Evolutionary conservation across 345 rosid genomes (phyloP).

Genomic region (Ceriops decandra): DNA sequence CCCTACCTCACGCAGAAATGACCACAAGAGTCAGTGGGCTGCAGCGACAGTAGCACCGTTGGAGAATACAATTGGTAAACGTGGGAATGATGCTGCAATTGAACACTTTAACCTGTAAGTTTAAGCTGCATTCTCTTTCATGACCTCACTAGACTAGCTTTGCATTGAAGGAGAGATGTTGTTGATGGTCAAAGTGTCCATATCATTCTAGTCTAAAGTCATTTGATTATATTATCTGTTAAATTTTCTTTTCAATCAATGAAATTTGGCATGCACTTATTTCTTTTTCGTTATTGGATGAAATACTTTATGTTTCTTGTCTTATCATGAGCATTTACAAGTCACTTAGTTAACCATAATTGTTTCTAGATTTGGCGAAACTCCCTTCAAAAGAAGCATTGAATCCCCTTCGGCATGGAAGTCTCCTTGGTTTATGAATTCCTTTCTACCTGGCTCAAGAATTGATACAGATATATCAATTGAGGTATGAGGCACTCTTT

Average conservation of each 20-base stretch:
- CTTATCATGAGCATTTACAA: background rate
- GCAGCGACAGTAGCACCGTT: constrained; percentile 34
- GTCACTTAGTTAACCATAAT: constrained; percentile 17
- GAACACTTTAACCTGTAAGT: constrained; percentile 73
- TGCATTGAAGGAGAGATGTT: no score
- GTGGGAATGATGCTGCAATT: constrained; percentile 36
- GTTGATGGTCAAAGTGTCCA: no score
- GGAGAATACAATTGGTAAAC: constrained; percentile 30
- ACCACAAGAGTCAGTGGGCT: constrained; percentile 37
- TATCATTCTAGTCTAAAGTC: no score
- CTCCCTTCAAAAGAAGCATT: constrained; percentile 76
- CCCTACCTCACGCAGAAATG: constrained; percentile 47
- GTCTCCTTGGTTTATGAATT: constrained; percentile 87
- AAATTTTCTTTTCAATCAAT: no score
- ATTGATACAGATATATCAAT: constrained; percentile 78
- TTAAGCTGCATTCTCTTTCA: background rate
- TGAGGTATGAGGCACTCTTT: constrained; percentile 47
- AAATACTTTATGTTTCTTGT: no score
- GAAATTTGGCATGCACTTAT: no score
- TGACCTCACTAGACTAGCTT: no score
- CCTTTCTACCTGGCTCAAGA: constrained; percentile 76
- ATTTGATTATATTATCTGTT: no score
- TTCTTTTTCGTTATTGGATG: no score
- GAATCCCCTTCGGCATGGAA: constrained; percentile 99
- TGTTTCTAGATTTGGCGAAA: constrained; percentile 68